Evolutionary conservation across 2,329 filamentous ascomycete genomes (phyloP), one percentile per base, ranked within the genome.

Genomic region (Fusarium sublunatum): DNA sequence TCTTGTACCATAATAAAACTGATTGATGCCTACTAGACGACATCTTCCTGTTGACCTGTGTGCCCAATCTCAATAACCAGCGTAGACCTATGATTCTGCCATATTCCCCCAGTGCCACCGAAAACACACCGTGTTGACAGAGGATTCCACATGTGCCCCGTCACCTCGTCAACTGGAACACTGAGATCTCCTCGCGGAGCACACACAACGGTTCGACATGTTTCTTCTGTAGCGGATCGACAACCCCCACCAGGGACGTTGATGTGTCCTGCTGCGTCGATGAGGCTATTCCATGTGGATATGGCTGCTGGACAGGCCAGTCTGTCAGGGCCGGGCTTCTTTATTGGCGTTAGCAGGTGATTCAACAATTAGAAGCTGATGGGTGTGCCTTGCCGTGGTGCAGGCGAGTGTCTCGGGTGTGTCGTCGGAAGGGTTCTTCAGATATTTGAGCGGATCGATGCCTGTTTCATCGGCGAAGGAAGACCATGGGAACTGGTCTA

Each of bases 141-240:
- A 2, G 68, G 68, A 29, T 70, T 68, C 68, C 68, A 70, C 59
- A 70, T 64, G 2, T 51, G 51, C 25, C 68, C 68, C 4, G 40
- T 56, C 8, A 70, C 25, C 6, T 63, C 49, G 6, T 36, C 41
- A 10, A 55, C 13, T 0, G 11, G 8, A 3, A 71, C 35, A 6
- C 12, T 52, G 28, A 68, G 9, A 2, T 46, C 10, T 0, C 34
- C 49, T 0, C 15, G 19, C 0, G 64, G 68, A 3, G 68, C 66
- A 29, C 68, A 70, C 1, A 40, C 62, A 13, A 61, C 54, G 1
- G 67, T 66, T 10, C 63, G 55, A 5, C 68, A 70, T 7, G 35
- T 35, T 0, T 41, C 46, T 0, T 51, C 11, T 1, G 53, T 57
- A 2, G 45, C 50, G 2, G 68, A 63, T 11, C 54, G 45, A 29